Evolutionary conservation across 257 asterid genomes (phyloP), one percentile per base, ranked within the genome.

Genomic region (Ocimum tenuiflorum): DNA sequence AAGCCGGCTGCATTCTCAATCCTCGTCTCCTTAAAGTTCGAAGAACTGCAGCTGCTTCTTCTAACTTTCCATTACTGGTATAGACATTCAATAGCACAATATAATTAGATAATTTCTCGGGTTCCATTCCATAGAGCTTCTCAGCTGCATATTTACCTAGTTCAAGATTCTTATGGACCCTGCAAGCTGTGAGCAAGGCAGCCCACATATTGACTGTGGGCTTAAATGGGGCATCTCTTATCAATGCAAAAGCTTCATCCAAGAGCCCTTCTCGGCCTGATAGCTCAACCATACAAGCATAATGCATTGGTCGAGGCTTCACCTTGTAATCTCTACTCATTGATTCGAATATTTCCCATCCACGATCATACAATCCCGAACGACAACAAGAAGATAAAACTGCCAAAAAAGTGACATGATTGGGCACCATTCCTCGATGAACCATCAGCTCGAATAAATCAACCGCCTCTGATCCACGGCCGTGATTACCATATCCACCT

Each of bases 71-170:
- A 20, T 84, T 60, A 47, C 79, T 73, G 42, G 78, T 71, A 38
- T 87, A 91, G 46, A 91, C 83, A 68, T 91, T 89, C 74, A 91
- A 75, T 27, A 89, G 91, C 82, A 87, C 86, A 9, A 89, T 65
- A 51, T 91, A 91, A 77, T 76, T 91, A 29, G 86, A 82, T 18
- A 89, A 85, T 58, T 91, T 91, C 78, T 83, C 95, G 1, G 98
- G 98, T 58, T 58, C 92, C 98, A 91, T 80, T 12, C 84, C 85
- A 3, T 83, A 89, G 39, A 89, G 86, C 72, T 81, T 77, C 90
- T 87, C 96, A 20, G 95, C 96, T 18, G 95, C 96, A 71, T 83
- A 81, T 78, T 85, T 89, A 9, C 95, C 96, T n/a, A 87, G 96
- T 50, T 69, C 87, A 18, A 80, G 71, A 71, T 91, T 89, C 75